Conservation (phyloP, 2,329 filamentous ascomycete genomes). For the Verruconis gallopava region DNA sequence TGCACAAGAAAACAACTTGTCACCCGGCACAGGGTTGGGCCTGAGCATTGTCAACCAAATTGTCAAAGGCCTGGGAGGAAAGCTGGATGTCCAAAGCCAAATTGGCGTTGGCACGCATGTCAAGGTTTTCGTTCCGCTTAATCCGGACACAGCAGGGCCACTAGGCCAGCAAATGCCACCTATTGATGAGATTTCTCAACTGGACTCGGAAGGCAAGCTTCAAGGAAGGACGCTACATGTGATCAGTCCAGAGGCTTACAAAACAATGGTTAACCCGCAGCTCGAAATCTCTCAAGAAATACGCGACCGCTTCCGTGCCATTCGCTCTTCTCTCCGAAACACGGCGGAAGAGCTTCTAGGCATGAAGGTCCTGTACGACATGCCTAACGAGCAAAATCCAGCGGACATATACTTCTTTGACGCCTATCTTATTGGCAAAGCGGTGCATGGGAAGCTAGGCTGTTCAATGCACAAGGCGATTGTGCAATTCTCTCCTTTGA, state of each 20-base stretch:
- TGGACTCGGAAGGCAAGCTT: background rate
- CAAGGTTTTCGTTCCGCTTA: slow-evolving; percentile 1
- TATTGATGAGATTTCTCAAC: background rate
- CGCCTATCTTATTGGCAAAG: background rate
- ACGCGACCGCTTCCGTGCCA: background rate
- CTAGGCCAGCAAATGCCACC: background rate
- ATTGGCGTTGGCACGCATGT: slow-evolving; percentile 6
- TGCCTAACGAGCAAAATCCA: background rate
- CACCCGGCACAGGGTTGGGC: slow-evolving; percentile 10
- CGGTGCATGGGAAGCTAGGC: background rate
- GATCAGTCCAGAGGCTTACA: slow-evolving; percentile 2
- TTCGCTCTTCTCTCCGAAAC: background rate
- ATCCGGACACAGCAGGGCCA: background rate
- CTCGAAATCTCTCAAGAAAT: background rate
- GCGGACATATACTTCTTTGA: slow-evolving; percentile 9
- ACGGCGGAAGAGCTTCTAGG: background rate
- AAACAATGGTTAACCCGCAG: background rate
- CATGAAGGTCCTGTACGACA: slow-evolving; percentile 3
- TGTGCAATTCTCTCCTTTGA: background rate
- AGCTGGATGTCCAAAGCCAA: slow-evolving; percentile 6
- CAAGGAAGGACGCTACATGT: background rate
- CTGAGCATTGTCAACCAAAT: slow-evolving; percentile 9
- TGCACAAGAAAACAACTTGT: slow-evolving; percentile 9
- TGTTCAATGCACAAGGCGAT: background rate
- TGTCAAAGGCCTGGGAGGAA: slow-evolving; percentile 6